Evolutionary conservation across 106 monocot genomes (phyloP), one percentile per base, ranked within the genome.

Genomic region (Amphibolis antarctica): DNA sequence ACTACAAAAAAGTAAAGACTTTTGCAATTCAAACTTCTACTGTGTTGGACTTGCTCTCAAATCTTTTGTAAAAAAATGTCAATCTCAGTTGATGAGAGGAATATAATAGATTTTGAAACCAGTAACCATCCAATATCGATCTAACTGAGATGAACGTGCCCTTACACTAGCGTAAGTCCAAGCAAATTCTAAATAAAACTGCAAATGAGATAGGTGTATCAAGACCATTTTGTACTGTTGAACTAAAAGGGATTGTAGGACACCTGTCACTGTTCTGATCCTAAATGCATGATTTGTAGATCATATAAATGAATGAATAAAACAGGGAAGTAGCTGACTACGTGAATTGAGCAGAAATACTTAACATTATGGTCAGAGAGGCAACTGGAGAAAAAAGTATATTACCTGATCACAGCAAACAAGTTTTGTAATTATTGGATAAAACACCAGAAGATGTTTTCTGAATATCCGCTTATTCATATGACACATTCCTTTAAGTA

Each of bases 331-430:
- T 49, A 49, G n/a, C n/a, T 4, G 49, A 49, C 17, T 49, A 49
- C 3, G 3, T 17, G n/a, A 49, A 14, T 12, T 3, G 17, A 49
- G 49, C 24, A 55, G 12, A 2, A 55, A 23, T 12, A 55, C 54
- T 23, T 25, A 9, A 21, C 54, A 55, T 18, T 23, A 55, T 22
- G 10, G 10, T 17, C 3, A 21, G 19, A 55, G 12, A 55, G 19
- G 5, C 54, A 55, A 21, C 18, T 0, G 54, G 10, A 55, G 19
- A 23, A 55, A 55, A 21, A 58, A n/a, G n/a, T 42, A 12, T 12
- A 48, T 74, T 79, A 89, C 89, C 89, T 89, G 89, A 69, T 89
- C 85, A 74, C 89, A 89, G 64, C 85, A 82, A 3, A 89, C 81
- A 30, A 85, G 85, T 73, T 82, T 89, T 44, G 82, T 89, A 55